Conservation (phyloP, 2,329 filamentous ascomycete species). For the Plenodomus biglobosus region DNA sequence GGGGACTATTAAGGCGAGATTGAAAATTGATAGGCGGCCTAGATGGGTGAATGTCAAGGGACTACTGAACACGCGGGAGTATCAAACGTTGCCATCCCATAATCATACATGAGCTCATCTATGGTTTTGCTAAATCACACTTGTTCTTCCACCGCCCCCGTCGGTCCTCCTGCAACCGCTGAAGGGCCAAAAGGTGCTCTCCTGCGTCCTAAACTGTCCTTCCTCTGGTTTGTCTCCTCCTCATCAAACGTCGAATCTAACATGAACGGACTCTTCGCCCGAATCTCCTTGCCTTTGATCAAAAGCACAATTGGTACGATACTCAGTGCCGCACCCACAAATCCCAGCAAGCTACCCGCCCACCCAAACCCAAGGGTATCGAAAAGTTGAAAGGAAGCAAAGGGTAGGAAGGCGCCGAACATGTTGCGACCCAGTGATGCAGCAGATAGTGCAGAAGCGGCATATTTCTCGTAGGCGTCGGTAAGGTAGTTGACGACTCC, state of each 20-base stretch:
- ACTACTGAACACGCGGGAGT: no score
- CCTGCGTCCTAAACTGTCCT: conserved; percentile 4
- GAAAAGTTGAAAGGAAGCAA: conserved; percentile 48
- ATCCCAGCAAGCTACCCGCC: conserved; percentile 49
- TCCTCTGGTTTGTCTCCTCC: conserved; percentile 12
- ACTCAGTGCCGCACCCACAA: conserved; percentile 45
- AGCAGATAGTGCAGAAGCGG: conserved; percentile 51
- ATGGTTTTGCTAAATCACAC: no score
- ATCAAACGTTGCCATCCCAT: no score
- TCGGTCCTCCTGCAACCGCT: no score
- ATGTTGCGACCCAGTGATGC: conserved; percentile 50
- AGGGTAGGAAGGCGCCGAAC: conserved; percentile 51
- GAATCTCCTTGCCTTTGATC: conserved; percentile 46
- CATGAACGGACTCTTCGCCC: conserved; percentile 42
- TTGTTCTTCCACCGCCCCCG: no score
- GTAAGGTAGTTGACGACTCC: conserved; percentile 54
- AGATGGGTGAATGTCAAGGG: no score
- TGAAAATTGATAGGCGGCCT: no score
- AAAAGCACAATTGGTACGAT: conserved; percentile 48
- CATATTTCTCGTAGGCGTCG: conserved; percentile 53
- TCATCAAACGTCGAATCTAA: conserved; percentile 30
- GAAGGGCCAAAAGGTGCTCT: no score
- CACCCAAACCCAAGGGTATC: conserved; percentile 47
- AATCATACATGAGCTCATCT: no score
- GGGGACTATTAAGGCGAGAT: no score